These are phyloP conservation scores for Zopfochytrium polystomum DNA, from an alignment of 371 early-diverging fungal genomes.

Conservation along the genomic window DNA sequence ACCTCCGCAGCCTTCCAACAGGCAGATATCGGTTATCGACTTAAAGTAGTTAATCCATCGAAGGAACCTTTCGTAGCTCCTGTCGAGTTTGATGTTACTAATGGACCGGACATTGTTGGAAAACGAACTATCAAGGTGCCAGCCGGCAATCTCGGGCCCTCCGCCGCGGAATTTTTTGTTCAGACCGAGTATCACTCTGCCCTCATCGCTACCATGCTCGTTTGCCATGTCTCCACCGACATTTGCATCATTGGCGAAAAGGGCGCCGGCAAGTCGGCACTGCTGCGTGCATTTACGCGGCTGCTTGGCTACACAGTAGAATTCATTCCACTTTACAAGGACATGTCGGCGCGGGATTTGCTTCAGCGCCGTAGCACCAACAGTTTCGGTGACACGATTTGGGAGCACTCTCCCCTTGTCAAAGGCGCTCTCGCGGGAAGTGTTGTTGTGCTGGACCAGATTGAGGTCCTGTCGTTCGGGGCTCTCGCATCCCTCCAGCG, in stretches of 20 bases:
- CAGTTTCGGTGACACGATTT: conserved; percentile 65
- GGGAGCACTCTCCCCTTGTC: conserved; percentile 65
- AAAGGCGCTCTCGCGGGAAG: conserved; percentile 72
- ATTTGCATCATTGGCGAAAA: conserved; percentile 73
- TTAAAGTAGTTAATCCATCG: not conserved
- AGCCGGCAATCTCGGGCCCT: conserved; percentile 52
- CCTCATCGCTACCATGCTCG: conserved; percentile 62
- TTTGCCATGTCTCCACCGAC: conserved; percentile 67
- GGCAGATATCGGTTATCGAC: conserved; percentile 22
- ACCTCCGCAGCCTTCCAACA: conserved; percentile 27
- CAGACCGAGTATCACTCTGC: conserved; percentile 67
- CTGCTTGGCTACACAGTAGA: conserved; percentile 68
- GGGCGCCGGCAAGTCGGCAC: conserved; percentile 74
- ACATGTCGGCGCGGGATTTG: conserved; percentile 82
- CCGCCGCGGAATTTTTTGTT: conserved; percentile 62
- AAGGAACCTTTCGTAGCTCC: not conserved
- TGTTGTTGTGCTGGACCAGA: conserved; percentile 72
- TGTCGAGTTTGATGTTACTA: too few relatives aligned
- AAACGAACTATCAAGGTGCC: conserved; percentile 23
- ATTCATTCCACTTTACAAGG: conserved; percentile 72
- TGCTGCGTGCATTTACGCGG: conserved; percentile 68
- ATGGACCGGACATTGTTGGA: too few relatives aligned
- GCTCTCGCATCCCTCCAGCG: conserved; percentile 69
- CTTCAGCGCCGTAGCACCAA: conserved; percentile 77
- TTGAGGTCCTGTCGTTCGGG: conserved; percentile 70